Conservation (phyloP, 139 green algal species). For the Dunaliella sp. region DNA sequence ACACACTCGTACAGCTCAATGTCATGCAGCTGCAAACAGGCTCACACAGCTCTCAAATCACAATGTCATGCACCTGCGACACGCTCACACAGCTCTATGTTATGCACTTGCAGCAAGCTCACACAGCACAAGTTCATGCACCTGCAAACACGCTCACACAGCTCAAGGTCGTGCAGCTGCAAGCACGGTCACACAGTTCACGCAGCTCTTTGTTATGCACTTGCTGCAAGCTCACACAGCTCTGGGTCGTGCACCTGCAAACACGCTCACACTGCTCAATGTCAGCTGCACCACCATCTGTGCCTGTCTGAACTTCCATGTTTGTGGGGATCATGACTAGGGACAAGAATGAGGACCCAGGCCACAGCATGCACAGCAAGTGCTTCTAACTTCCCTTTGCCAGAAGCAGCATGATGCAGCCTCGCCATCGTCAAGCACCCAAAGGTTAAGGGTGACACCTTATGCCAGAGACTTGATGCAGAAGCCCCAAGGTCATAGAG, state of each 20-base stretch:
- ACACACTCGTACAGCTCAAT: not conserved
- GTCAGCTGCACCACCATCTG: not conserved
- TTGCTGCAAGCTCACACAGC: slow-evolving; percentile 10
- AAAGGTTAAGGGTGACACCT: no score
- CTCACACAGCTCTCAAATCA: no score
- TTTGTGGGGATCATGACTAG: no score
- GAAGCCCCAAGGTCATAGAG: no score
- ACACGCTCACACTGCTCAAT: not conserved
- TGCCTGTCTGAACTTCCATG: no score
- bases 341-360: no score
- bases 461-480: no score
- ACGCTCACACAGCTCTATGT: slow-evolving; percentile 35
- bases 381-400: no score
- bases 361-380: no score
- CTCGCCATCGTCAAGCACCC: no score
- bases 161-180: not conserved
- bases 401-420: no score
- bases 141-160: not conserved
- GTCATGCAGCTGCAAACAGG: not conserved
- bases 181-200: no score
- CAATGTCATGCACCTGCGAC: not conserved
- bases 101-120: slow-evolving; percentile 30
- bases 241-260: not conserved
- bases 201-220: slow-evolving; percentile 45
- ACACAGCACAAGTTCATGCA: not conserved